Percentiles rank a stretch among this genome's conserved stretches.
Conservation (phyloP, 768 basidiomycete species). For the Mycena filopes region DNA sequence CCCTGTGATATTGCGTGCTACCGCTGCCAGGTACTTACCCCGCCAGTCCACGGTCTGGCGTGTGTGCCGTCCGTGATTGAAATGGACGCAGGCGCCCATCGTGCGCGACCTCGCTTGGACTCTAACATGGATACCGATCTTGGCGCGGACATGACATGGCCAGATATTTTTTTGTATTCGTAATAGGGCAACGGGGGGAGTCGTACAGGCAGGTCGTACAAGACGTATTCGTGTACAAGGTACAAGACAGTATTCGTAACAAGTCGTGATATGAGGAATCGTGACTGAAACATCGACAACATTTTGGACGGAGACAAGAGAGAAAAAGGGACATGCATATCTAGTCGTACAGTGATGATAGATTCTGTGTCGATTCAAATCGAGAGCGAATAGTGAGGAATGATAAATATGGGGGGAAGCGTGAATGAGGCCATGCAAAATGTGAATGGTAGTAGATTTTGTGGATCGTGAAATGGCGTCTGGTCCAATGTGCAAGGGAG, state of each 20-base stretch:
- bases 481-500: constrained; percentile 39
- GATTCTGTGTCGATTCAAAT: constrained; percentile 29
- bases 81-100: constrained; percentile 26
- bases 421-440: constrained; percentile 29
- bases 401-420: constrained; percentile 37
- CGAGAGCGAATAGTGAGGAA: constrained; percentile 35
- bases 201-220: constrained; percentile 30
- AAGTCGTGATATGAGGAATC: constrained; percentile 42
- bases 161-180: constrained; percentile 36
- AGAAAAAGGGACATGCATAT: constrained; percentile 63
- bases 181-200: constrained; percentile 29
- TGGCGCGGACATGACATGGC: constrained; percentile 14
- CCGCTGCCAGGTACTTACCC: constrained; percentile 15
- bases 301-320: constrained; percentile 44
- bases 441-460: neutral
- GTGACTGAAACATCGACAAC: constrained; percentile 43
- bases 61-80: constrained; percentile 21
- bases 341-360: constrained; percentile 73
- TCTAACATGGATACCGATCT: constrained; percentile 14
- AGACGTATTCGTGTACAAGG: constrained; percentile 27
- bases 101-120: neutral
- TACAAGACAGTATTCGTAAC: constrained; percentile 38
- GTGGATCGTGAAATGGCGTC: constrained; percentile 26
- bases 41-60: constrained; percentile 26
- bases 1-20: neutral